phyloP scores from a whole-genome alignment of 495 filamentous ascomycete genomes.

The Pyronema domesticum region DNA sequence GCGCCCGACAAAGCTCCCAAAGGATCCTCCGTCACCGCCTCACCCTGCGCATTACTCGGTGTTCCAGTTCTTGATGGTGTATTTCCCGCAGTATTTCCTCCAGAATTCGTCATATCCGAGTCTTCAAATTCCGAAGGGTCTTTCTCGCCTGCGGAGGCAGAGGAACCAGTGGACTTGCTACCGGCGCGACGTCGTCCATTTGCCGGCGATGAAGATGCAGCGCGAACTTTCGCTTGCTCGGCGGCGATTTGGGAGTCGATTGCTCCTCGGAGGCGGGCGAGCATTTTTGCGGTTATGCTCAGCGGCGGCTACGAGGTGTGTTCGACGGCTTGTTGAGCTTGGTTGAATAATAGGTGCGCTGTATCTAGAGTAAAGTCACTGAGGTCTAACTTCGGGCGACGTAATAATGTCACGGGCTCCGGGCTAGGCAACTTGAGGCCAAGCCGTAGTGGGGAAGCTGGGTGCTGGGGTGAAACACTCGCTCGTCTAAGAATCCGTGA shows the following conservation, averaged over 20 bases:
- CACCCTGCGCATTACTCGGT: constrained; percentile 3
- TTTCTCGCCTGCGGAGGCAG: constrained; percentile 4
- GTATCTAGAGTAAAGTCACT: too few species aligned
- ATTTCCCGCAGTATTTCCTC: not conserved
- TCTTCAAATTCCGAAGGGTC: constrained; percentile 24
- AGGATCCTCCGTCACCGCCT: constrained; percentile 16
- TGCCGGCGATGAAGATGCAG: constrained; percentile 1
- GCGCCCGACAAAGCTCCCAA: constrained; percentile 9
- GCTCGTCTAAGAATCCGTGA: too few species aligned
- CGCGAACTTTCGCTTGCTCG: constrained; percentile 14
- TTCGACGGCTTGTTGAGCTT: too few species aligned
- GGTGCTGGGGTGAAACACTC: too few species aligned
- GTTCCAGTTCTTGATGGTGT: constrained; percentile 19
- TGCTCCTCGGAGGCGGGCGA: constrained; percentile 18
- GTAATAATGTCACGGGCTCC: too few species aligned
- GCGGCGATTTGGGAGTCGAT: constrained; percentile 20
- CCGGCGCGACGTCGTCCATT: constrained; percentile 6
- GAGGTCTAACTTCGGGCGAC: too few species aligned
- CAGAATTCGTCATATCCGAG: constrained; percentile 6
- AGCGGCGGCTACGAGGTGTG: too few species aligned
- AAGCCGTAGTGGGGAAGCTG: too few species aligned
- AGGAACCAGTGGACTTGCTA: not conserved
- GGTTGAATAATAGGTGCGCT: too few species aligned
- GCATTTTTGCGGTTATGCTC: constrained; percentile 5
- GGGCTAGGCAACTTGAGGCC: too few species aligned